Evolutionary conservation across 2,329 filamentous ascomycete genomes (phyloP), one percentile per base, ranked within the genome.

Genomic region (Fusarium napiforme): DNA sequence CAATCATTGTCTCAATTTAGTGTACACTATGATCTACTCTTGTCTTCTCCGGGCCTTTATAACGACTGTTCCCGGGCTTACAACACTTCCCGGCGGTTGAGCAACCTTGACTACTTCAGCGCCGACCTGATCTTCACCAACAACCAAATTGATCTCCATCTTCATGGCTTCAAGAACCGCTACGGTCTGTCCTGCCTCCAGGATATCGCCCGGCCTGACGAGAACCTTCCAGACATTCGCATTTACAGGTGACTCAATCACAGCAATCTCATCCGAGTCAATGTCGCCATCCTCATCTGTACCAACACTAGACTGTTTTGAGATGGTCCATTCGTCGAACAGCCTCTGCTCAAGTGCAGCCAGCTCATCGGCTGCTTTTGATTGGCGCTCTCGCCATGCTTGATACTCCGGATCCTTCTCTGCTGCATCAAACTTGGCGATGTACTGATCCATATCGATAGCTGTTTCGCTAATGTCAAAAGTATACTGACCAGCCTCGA

Each of bases 381-480:
- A 28, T 40, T 60, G 57, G 11, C 21, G 23, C 8, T 39, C 26
- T 30, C 34, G 43, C 42, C 42, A 60, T 21, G 23, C 19, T 21
- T 60, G 26, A 16, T 60, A 52, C 45, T 60, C 43, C 19, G 57
- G 57, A 19, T 52, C 32, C 21, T 32, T 52, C 9, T 28, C 26
- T 19, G 57, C 43, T 23, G 42, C 1, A 15, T 60, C 43, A 23
- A 52, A 50, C 15, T 60, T 60, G 32, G 70, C 65, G 23, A 74
- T 75, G 34, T 79, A 76, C 14, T 79, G 72, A 7, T 75, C 75
- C 46, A 83, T 77, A 21, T 81, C 73, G 23, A 84, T 80, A 16
- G 67, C 74, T 58, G 32, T 65, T 42, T 52, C 46, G 2, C 55
- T 65, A 40, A 77, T 77, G 53, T 81, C 74, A 55, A 81, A 81